phyloP scores from a whole-genome alignment of 2,329 filamentous ascomycete species.

The Lachnellula suecica region DNA sequence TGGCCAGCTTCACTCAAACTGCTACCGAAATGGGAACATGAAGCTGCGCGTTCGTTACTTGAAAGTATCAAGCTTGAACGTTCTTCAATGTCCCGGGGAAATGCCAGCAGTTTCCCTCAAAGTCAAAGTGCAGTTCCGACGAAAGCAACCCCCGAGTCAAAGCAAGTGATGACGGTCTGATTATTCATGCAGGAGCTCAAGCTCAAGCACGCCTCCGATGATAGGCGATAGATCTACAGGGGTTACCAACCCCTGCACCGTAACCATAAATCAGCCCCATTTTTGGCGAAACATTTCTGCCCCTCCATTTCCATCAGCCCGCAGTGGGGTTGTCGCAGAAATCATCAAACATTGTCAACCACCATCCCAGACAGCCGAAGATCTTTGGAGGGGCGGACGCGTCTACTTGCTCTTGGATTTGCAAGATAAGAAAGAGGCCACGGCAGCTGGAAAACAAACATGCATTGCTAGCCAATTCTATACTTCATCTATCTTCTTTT shows the following conservation, averaged over 20 bases:
- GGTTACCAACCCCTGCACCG: background rate
- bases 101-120: too few species aligned
- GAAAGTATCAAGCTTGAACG: too few species aligned
- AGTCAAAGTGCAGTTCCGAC: background rate
- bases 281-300: background rate
- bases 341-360: background rate
- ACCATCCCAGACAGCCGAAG: background rate
- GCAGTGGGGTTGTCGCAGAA: background rate
- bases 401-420: background rate
- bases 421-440: too few species aligned
- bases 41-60: constrained; percentile 1
- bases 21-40: constrained; percentile 1
- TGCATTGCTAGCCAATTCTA: background rate
- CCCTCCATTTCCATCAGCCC: constrained; percentile 1
- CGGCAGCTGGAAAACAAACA: background rate
- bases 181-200: too few species aligned
- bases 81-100: background rate
- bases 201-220: background rate
- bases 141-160: background rate
- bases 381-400: background rate
- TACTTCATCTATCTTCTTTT: background rate
- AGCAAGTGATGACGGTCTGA: background rate
- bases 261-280: background rate
- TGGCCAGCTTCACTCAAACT: background rate
- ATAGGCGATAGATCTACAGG: background rate